Conservation (phyloP, 2,329 filamentous ascomycete genomes). For the Podosphaera aphanis region DNA sequence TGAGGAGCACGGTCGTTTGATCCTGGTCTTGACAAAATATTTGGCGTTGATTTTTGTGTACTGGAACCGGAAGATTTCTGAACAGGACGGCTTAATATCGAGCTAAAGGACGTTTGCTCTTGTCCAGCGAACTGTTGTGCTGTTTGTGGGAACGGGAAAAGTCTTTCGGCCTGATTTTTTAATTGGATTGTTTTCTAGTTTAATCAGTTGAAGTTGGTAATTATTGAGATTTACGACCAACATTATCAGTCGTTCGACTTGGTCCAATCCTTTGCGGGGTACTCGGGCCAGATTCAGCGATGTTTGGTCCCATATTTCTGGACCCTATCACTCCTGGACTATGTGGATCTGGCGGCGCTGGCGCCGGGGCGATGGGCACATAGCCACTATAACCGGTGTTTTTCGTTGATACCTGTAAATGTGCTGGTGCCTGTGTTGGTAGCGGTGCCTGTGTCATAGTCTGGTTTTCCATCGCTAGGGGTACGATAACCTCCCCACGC, state of each 20-base stretch:
- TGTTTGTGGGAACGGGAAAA: not conserved
- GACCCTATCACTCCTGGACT: not conserved
- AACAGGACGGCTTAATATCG: not conserved
- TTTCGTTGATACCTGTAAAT: not conserved
- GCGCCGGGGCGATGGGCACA: not conserved
- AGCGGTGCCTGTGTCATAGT: not conserved
- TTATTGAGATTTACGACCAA: not conserved
- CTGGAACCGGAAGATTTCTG: not conserved
- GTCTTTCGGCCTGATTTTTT: not conserved
- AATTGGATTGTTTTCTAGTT: not conserved
- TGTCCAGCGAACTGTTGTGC: not conserved
- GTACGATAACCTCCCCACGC: constrained; percentile 11
- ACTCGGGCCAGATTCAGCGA: not conserved
- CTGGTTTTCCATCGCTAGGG: not conserved
- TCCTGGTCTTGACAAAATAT: not conserved
- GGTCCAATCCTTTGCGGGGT: not conserved
- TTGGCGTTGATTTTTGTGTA: not conserved
- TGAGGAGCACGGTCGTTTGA: not conserved
- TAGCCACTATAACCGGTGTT: not conserved
- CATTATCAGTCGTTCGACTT: not conserved
- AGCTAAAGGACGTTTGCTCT: not conserved
- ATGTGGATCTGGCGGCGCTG: not conserved
- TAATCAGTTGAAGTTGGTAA: not conserved
- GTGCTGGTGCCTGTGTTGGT: not conserved
- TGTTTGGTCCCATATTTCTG: not conserved